These are phyloP conservation scores for Pilobolus umbonatus DNA, from an alignment of 192 early-diverging fungal genomes.

Conservation along the genomic window DNA sequence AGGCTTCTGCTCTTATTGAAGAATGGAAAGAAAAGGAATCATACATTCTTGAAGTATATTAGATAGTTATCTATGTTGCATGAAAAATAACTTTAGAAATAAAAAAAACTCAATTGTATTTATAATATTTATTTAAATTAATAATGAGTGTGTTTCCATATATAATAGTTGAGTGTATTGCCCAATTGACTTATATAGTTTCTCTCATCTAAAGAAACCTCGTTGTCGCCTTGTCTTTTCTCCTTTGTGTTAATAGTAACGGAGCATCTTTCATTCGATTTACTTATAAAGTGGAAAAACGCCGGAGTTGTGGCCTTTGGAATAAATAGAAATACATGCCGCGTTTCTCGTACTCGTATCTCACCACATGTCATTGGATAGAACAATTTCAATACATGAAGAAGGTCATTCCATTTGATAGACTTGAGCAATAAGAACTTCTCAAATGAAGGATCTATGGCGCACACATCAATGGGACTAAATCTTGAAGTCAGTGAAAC, in stretches of 20 bases:
- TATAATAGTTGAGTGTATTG: constrained; percentile 17
- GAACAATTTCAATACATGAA: constrained; percentile 17
- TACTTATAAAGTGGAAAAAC: constrained; percentile 20
- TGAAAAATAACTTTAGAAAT: not conserved
- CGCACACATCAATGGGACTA: not conserved
- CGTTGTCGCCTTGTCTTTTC: not conserved
- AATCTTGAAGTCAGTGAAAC: constrained; percentile 5
- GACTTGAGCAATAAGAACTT: constrained; percentile 13
- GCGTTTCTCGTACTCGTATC: not conserved
- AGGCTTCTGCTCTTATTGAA: constrained; percentile 74
- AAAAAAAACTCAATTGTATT: not conserved
- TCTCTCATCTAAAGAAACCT: not conserved
- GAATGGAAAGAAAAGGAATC: constrained; percentile 89
- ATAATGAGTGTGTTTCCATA: constrained; percentile 17
- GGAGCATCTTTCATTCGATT: not conserved
- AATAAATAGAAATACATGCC: constrained; percentile 20
- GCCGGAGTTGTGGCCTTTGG: constrained; percentile 6
- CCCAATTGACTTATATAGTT: constrained; percentile 1
- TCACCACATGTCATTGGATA: constrained; percentile 18
- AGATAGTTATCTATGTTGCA: too few relatives aligned
- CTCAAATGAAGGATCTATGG: constrained; percentile 11
- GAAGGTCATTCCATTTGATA: constrained; percentile 13
- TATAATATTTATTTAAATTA: not conserved
- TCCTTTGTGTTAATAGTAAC: constrained; percentile 15
- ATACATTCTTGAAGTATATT: constrained; percentile 92